These are phyloP conservation scores for Taiwanofungus camphoratus DNA, from an alignment of 1,284 basidiomycete genomes.

Conservation along the genomic window DNA sequence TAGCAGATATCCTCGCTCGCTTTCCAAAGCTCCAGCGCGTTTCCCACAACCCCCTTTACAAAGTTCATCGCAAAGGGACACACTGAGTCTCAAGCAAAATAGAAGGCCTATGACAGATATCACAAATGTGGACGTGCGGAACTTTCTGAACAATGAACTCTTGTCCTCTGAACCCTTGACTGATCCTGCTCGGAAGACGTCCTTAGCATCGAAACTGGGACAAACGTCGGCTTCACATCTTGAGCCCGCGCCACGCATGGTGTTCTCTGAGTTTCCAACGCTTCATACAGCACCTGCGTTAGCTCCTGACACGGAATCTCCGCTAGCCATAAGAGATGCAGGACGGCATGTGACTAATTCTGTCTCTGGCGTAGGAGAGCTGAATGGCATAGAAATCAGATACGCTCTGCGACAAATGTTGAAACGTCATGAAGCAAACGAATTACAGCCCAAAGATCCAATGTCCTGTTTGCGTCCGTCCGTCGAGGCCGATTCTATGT, in stretches of 20 bases:
- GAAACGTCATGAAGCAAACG: too few relatives aligned
- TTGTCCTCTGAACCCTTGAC: not conserved
- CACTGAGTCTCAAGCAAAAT: not conserved
- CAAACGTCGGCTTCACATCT: not conserved
- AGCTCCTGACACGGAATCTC: conserved; percentile 12
- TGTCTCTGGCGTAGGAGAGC: too few relatives aligned
- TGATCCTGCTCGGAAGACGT: not conserved
- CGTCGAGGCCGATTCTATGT: too few relatives aligned
- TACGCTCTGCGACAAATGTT: not conserved
- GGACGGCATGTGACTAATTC: not conserved
- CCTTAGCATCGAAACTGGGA: not conserved
- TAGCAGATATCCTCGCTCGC: conserved; percentile 1
- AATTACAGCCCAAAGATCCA: too few relatives aligned
- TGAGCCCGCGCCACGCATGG: not conserved
- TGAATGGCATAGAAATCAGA: too few relatives aligned
- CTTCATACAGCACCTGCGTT: conserved; percentile 11
- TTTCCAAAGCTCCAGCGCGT: conserved; percentile 7
- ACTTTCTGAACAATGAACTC: conserved; percentile 6
- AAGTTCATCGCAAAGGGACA: not conserved
- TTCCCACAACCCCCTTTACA: not conserved
- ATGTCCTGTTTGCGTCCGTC: too few relatives aligned
- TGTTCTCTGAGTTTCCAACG: not conserved
- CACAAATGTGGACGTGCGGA: conserved; percentile 4
- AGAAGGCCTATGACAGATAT: conserved; percentile 1
- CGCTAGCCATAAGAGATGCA: conserved; percentile 3